Percentiles rank a stretch among this genome's conserved stretches.
These are phyloP conservation scores for Hortiboletus flavorubellus DNA, from an alignment of 768 basidiomycete genomes.

Conservation along the genomic window DNA sequence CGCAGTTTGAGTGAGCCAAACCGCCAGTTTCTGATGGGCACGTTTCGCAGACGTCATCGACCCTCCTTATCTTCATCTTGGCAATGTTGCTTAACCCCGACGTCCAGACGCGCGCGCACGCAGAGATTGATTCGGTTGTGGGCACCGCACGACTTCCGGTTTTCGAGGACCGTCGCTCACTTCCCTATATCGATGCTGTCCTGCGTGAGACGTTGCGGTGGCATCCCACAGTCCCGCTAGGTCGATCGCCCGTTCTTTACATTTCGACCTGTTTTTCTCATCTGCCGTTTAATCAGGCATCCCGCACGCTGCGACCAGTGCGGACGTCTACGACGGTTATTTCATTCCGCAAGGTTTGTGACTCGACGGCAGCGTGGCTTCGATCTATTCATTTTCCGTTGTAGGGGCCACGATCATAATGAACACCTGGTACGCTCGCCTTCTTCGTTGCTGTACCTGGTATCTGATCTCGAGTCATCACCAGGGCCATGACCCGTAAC, in stretches of 20 bases:
- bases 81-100: conserved; percentile 38
- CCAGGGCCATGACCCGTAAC: conserved; percentile 34
- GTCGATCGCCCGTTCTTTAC: conserved; percentile 13
- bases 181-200: conserved; percentile 29
- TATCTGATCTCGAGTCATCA: background rate
- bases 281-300: conserved; percentile 19
- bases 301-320: conserved; percentile 34
- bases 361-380: background rate
- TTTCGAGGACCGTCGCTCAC: conserved; percentile 28
- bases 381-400: background rate
- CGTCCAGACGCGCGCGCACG: conserved; percentile 37
- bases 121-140: conserved; percentile 34
- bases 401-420: conserved; percentile 30
- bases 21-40: background rate
- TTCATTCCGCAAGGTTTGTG: conserved; percentile 51
- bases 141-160: conserved; percentile 30
- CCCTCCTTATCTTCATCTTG: conserved; percentile 29
- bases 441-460: background rate
- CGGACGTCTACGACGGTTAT: conserved; percentile 46
- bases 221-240: conserved; percentile 34
- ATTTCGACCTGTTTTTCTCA: background rate
- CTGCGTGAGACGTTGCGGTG: conserved; percentile 35
- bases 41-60: conserved; percentile 29
- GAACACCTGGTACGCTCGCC: conserved; percentile 23
- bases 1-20: background rate